Evolutionary conservation across 1,284 basidiomycete species (phyloP).

Genomic region (Cryptococcus sp.): DNA sequence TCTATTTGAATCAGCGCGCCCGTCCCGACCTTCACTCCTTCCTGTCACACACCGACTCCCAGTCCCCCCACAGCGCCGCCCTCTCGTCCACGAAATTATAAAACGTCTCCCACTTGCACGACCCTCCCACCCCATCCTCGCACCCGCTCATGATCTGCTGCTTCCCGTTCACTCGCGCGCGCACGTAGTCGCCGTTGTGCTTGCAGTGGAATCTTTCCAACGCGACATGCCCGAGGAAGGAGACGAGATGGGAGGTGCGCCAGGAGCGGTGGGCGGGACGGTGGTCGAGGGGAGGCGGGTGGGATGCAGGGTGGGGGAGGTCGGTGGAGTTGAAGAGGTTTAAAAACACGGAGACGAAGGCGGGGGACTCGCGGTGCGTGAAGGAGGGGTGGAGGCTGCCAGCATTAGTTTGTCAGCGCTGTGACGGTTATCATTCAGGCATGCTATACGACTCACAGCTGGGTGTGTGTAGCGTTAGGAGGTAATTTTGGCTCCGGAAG

Average conservation of each 20-base stretch:
- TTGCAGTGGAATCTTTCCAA: constrained; percentile 47
- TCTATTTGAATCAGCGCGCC: too few relatives aligned
- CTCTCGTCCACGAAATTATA: constrained; percentile 40
- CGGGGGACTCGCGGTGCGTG: constrained; percentile 53
- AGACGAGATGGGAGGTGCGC: constrained; percentile 50
- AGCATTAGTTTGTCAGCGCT: constrained; percentile 4
- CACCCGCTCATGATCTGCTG: constrained; percentile 47
- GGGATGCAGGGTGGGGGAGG: constrained; percentile 28
- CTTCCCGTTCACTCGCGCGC: constrained; percentile 51
- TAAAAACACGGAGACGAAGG: constrained; percentile 50
- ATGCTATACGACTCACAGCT: constrained; percentile 26
- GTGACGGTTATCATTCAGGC: too few relatives aligned
- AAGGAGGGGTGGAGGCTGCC: constrained; percentile 49
- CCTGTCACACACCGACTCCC: constrained; percentile 35
- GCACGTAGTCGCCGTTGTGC: constrained; percentile 35
- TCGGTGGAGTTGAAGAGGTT: constrained; percentile 50
- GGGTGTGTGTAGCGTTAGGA: constrained; percentile 46
- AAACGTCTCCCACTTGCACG: constrained; percentile 46
- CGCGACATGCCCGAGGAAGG: constrained; percentile 52
- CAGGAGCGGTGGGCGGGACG: constrained; percentile 40
- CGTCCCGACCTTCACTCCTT: not conserved
- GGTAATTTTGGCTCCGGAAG: constrained; percentile 41
- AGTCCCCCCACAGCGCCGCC: constrained; percentile 38
- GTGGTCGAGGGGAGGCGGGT: constrained; percentile 36
- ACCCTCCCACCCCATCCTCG: constrained; percentile 43